phyloP scores from a whole-genome alignment of 1,139 yeast species.

The Geotrichum aggregatum region DNA sequence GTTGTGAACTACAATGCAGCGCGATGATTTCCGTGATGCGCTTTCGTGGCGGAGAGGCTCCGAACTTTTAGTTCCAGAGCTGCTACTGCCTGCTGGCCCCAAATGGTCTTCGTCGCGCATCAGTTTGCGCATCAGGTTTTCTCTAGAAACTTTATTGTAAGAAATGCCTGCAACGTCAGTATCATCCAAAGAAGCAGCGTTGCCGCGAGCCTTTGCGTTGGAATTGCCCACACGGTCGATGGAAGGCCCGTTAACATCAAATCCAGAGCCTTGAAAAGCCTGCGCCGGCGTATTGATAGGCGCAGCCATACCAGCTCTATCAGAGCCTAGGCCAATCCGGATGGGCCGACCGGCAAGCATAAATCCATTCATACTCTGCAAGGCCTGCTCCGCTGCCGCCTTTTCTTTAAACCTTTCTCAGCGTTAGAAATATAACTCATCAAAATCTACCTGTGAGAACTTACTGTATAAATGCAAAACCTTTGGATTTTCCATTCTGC shows the following conservation, averaged over 20 bases:
- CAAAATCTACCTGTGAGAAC: constrained; percentile 6
- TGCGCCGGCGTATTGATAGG: constrained; percentile 20
- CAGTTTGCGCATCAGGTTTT: constrained; percentile 35
- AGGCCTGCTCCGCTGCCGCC: constrained; percentile 35
- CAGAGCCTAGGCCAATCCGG: constrained; percentile 37
- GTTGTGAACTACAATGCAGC: constrained; percentile 37
- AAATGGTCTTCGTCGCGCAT: constrained; percentile 36
- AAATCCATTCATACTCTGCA: constrained; percentile 37
- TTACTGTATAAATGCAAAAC: constrained; percentile 38
- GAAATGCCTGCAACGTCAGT: constrained; percentile 31
- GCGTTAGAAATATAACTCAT: neutral
- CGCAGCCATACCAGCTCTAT: constrained; percentile 21
- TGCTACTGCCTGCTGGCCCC: constrained; percentile 8
- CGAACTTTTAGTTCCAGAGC: neutral
- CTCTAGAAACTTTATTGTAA: constrained; percentile 33
- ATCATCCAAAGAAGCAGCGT: constrained; percentile 31
- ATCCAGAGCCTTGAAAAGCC: constrained; percentile 23
- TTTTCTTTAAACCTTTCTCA: constrained; percentile 26
- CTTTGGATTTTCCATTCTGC: constrained; percentile 38
- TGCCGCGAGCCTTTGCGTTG: constrained; percentile 20
- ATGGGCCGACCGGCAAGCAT: constrained; percentile 37
- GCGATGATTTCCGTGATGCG: constrained; percentile 26
- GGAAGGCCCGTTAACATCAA: constrained; percentile 18
- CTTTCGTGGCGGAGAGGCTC: neutral
- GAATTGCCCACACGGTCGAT: constrained; percentile 18